A percentile compares a stretch with the other conserved stretches of the same genome.
phyloP scores from a whole-genome alignment of 108 stramenopile species.

The Seminavis robusta region DNA sequence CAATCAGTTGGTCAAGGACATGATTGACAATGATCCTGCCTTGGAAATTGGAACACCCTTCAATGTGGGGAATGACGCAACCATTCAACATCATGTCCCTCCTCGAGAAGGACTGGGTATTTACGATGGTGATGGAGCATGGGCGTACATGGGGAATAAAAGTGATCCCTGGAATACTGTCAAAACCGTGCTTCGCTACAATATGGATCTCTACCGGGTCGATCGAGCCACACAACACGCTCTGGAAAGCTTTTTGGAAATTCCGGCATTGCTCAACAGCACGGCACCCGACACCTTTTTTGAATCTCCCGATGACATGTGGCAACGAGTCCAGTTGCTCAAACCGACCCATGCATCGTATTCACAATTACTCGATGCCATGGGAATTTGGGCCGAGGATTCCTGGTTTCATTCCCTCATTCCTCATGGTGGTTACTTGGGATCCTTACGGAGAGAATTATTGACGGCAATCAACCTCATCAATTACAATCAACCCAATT shows the following conservation, averaged over 20 bases:
- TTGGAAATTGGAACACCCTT: slow-evolving; percentile 18
- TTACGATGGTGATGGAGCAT: slow-evolving; percentile 22
- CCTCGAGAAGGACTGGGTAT: slow-evolving; percentile 26
- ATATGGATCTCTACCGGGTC: slow-evolving; percentile 26
- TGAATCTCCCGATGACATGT: slow-evolving; percentile 62
- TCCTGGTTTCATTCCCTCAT: slow-evolving; percentile 31
- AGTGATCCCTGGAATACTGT: slow-evolving; percentile 4
- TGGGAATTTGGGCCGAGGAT: slow-evolving; percentile 34
- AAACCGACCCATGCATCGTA: slow-evolving; percentile 30
- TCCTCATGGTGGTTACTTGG: slow-evolving; percentile 42
- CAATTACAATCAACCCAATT: slow-evolving; percentile 70
- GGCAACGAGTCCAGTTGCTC: slow-evolving; percentile 46
- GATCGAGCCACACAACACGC: slow-evolving; percentile 27
- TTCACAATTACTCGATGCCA: slow-evolving; percentile 52
- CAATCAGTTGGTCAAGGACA: slow-evolving; percentile 38
- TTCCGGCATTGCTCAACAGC: slow-evolving; percentile 41
- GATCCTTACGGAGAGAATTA: slow-evolving; percentile 55
- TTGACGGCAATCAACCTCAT: slow-evolving; percentile 53
- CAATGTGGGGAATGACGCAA: slow-evolving; percentile 20
- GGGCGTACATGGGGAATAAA: slow-evolving; percentile 5
- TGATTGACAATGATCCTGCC: slow-evolving; percentile 23
- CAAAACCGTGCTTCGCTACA: slow-evolving; percentile 28
- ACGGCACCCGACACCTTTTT: slow-evolving; percentile 51
- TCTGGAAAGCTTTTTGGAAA: slow-evolving; percentile 16
- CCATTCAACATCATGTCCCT: slow-evolving; percentile 4